Evolutionary conservation across 2,329 filamentous ascomycete genomes (phyloP).

Genomic region (Zymoseptoria tritici): DNA sequence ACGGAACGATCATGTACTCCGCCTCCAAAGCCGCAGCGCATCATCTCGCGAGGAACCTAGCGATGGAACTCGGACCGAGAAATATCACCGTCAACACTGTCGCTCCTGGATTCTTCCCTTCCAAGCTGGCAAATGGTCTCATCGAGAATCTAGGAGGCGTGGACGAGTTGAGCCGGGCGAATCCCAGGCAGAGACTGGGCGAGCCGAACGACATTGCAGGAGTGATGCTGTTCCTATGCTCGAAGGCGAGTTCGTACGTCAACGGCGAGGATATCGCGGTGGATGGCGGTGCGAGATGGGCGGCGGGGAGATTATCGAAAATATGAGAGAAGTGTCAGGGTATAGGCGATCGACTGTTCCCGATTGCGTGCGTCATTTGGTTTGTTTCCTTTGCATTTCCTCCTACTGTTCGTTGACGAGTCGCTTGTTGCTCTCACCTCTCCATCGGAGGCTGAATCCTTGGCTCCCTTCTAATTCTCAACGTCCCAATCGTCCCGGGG

Average conservation of each 20-base stretch:
- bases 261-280: constrained; percentile 63
- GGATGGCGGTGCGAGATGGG: constrained; percentile 51
- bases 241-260: constrained; percentile 59
- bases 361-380: no score
- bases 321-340: constrained; percentile 8
- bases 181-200: constrained; percentile 61
- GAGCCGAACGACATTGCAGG: constrained; percentile 70
- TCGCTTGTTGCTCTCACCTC: no score
- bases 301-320: constrained; percentile 19
- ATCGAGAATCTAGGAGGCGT: constrained; percentile 62
- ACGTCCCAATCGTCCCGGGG: no score
- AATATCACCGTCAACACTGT: constrained; percentile 69
- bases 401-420: no score
- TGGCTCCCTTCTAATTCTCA: no score
- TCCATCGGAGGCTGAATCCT: no score
- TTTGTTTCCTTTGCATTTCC: no score
- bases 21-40: constrained; percentile 82
- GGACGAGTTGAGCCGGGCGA: constrained; percentile 51
- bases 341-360: not conserved
- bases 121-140: constrained; percentile 65
- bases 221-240: constrained; percentile 62
- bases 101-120: constrained; percentile 60
- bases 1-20: constrained; percentile 73
- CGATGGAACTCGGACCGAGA: constrained; percentile 69
- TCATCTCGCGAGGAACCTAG: constrained; percentile 73